These are phyloP conservation scores for Cucurbita pepo DNA, from an alignment of 306 rosid genomes.

Conservation along the genomic window DNA sequence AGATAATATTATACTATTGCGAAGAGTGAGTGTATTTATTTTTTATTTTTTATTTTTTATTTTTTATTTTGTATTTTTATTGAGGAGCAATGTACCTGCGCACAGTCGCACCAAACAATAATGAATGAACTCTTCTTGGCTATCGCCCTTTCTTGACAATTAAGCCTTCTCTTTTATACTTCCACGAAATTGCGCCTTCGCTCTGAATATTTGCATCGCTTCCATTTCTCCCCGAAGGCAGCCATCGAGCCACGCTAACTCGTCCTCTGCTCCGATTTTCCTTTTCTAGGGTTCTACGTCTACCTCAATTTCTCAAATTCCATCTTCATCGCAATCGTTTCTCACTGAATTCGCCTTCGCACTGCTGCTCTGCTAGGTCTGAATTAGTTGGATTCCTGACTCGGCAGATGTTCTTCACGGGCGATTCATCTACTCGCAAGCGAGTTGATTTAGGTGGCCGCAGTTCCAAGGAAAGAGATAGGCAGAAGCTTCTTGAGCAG, in stretches of 20 bases:
- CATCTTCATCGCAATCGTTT: neutral
- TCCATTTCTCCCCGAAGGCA: no score
- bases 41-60: no score
- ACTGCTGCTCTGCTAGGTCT: constrained; percentile 2
- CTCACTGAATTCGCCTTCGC: neutral
- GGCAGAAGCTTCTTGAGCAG: constrained; percentile 83
- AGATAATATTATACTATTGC: no score
- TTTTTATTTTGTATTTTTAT: no score
- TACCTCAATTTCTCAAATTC: neutral
- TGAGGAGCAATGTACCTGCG: neutral
- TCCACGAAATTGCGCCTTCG: neutral
- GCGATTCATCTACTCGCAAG: constrained; percentile 85
- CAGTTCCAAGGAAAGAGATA: constrained; percentile 74
- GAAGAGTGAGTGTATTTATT: no score
- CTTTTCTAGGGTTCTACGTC: neutral
- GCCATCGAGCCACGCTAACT: no score
- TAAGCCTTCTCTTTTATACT: neutral
- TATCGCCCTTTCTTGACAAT: neutral
- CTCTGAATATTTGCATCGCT: no score
- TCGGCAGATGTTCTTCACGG: constrained; percentile 62
- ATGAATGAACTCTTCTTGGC: neutral
- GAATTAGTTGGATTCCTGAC: constrained; percentile 7
- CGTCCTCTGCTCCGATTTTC: neutral
- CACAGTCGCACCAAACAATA: neutral
- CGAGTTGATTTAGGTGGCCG: constrained; percentile 95